Evolutionary conservation across 2,329 filamentous ascomycete genomes (phyloP), one percentile per base, ranked within the genome.

Genomic region (Fusarium austroafricanum): DNA sequence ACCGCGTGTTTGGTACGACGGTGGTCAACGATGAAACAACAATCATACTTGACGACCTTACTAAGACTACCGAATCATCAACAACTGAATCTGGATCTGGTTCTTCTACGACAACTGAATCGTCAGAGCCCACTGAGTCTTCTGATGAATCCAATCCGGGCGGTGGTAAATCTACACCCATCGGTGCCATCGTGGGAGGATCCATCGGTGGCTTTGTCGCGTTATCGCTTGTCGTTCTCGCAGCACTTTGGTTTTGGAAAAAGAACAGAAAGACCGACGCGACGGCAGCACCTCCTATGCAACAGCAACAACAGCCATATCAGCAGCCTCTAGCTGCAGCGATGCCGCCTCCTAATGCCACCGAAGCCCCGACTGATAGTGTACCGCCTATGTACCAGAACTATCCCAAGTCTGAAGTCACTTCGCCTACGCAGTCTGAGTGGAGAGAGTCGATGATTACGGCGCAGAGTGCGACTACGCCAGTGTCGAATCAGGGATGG

Each of bases 141-240:
- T 12, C 10, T 1, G 23, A 26, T 14, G 20, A 37, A 28, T 12
- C 45, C 11, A n/a, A 21, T 10, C 10, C 29, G 3, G 11, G 23
- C 5, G 54, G 40, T 1, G 42, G 37, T 9, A 29, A 15, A n/a
- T 15, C 33, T 8, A 39, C 65, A 2, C 60, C 60, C 2, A 35
- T 68, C 3, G 66, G 66, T 10, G 60, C 66, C 17, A 68, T 68
- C 6, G 40, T 68, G 0, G 66, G 66, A 3, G 66, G 66, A 4
- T 28, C 53, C 0, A 60, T 68, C 10, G 66, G 66, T 1, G 65
- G 66, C 4, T 54, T 68, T 12, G 38, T 59, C 2, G 47, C 38
- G 3, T 17, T 68, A 8, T 65, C 60, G 0, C n/a, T 68, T 0
- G 12, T 65, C 4, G 42, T 65, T 4, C 28, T 68, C 4, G 65